Base-by-base conservation (phyloP, 352 stramenopile genomes). In the Pythium monospermum region DNA sequence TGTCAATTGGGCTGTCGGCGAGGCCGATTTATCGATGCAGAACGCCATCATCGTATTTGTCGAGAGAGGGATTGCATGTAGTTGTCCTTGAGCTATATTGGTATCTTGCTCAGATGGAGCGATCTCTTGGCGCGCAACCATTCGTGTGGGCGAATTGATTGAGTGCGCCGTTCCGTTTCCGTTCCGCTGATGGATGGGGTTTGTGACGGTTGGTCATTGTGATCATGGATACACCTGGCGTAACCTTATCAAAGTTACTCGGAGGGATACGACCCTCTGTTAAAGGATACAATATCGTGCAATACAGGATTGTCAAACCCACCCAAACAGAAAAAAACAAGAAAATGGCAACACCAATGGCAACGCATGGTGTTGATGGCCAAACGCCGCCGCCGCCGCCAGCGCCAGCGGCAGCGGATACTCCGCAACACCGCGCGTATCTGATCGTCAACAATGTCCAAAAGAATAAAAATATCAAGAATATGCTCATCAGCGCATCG, bases 391-490 rank as follows among this genome's bases (percentile, higher is more conserved):
- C 32, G 40, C n/a, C 33, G 26, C 35, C 49, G 16, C 40, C 15
- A 25, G 7, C n/a, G n/a, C n/a, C n/a, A n/a, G n/a, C n/a, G n/a
- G n/a, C n/a, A n/a, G n/a, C n/a, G n/a, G n/a, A n/a, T n/a, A n/a
- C n/a, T n/a, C n/a, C n/a, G n/a, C n/a, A n/a, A n/a, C n/a, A 36
- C n/a, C 22, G 40, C 18, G 68, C 87, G 36, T 93, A 88, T 59
- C 67, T 97, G 27, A 95, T 97, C 35, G 70, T 97, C 25, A 95
- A 89, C 68, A 98, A 98, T 68, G 94, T 98, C 39, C 84, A 91
- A 61, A 97, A 97, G 70, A 70, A 61, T 31, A 86, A 88, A 54
- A 97, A 97, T 64, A 78, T 97, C 36, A 76, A 79, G 49, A 87
- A 87, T 52, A 80, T 97, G 65, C 60, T 97, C 12, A 56, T 90